phyloP scores from a whole-genome alignment of 1,284 basidiomycete species.

The Cryptococcus jaspeensis region DNA sequence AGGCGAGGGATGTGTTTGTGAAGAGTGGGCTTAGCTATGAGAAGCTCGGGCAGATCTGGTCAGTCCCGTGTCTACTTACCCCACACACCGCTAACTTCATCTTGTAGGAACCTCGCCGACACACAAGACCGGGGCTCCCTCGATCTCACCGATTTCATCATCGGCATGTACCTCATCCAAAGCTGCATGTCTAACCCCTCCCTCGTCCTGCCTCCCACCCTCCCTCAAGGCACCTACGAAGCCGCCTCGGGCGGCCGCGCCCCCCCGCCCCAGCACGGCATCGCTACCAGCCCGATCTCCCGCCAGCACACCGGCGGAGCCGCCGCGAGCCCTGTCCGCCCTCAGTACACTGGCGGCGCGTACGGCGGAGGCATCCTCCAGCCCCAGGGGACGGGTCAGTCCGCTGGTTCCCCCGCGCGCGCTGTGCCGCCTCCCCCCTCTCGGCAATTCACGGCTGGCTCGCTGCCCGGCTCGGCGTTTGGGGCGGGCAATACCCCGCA shows the following conservation, averaged over 20 bases:
- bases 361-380: conserved; percentile 25
- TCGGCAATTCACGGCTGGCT: conserved; percentile 28
- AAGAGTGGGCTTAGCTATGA: conserved; percentile 89
- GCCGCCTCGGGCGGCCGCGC: conserved; percentile 63
- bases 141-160: conserved; percentile 88
- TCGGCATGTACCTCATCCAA: conserved; percentile 94
- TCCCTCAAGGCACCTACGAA: conserved; percentile 91
- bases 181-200: conserved; percentile 80
- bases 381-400: conserved; percentile 56
- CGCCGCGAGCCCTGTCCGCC: conserved; percentile 24
- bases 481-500: background rate
- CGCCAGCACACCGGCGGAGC: conserved; percentile 39
- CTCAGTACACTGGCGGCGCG: conserved; percentile 55
- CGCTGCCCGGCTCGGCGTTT: background rate
- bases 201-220: conserved; percentile 67
- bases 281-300: conserved; percentile 28
- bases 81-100: background rate
- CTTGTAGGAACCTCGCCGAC: conserved; percentile 81
- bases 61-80: conserved; percentile 34
- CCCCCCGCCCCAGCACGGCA: conserved; percentile 14
- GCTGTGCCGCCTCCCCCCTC: conserved; percentile 2
- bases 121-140: conserved; percentile 87
- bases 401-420: background rate
- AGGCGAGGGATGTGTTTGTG: conserved; percentile 88
- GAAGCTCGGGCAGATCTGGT: conserved; percentile 93